A percentile compares a stretch with the other conserved stretches of the same genome.
phyloP scores from a whole-genome alignment of 2,329 filamentous ascomycete genomes.

The Hymenoscyphus occultus region DNA sequence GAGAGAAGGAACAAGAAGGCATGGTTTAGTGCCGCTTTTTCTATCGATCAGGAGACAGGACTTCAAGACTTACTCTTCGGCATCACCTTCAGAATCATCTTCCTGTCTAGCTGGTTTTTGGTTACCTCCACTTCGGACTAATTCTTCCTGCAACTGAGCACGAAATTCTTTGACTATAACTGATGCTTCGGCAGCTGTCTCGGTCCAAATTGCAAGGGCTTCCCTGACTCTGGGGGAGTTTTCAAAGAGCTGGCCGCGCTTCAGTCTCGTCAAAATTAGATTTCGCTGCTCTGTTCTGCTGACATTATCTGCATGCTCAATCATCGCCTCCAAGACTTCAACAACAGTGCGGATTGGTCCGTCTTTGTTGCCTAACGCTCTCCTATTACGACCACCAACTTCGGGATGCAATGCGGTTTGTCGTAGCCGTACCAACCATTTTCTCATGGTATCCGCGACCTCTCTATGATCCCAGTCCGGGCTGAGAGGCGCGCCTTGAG shows the following conservation, averaged over 20 bases:
- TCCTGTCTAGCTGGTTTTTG: slow-evolving; percentile 30
- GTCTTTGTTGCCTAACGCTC: slow-evolving; percentile 58
- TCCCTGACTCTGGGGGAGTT: slow-evolving; percentile 66
- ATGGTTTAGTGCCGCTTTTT: too few relatives aligned
- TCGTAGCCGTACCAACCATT: slow-evolving; percentile 72
- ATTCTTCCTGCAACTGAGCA: slow-evolving; percentile 54
- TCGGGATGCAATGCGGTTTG: slow-evolving; percentile 86
- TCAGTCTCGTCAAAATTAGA: slow-evolving; percentile 61
- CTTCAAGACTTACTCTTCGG: slow-evolving; percentile 33
- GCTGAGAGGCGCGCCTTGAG: slow-evolving; percentile 58
- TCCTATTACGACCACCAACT: slow-evolving; percentile 65
- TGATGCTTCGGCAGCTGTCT: slow-evolving; percentile 49
- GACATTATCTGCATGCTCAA: slow-evolving; percentile 72
- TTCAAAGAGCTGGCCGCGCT: slow-evolving; percentile 74
- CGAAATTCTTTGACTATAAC: slow-evolving; percentile 62
- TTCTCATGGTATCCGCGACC: slow-evolving; percentile 68
- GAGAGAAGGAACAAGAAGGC: too few relatives aligned
- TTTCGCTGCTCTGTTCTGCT: slow-evolving; percentile 68
- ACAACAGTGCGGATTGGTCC: slow-evolving; percentile 75
- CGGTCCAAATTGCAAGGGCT: slow-evolving; percentile 68
- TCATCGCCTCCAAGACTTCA: slow-evolving; percentile 87
- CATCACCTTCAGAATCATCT: slow-evolving; percentile 20
- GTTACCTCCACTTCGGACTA: slow-evolving; percentile 31
- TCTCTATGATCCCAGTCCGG: slow-evolving; percentile 67
- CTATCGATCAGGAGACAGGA: too few relatives aligned